These are phyloP conservation scores for Amanita polypyramis DNA, from an alignment of 768 basidiomycete species.

Conservation along the genomic window DNA sequence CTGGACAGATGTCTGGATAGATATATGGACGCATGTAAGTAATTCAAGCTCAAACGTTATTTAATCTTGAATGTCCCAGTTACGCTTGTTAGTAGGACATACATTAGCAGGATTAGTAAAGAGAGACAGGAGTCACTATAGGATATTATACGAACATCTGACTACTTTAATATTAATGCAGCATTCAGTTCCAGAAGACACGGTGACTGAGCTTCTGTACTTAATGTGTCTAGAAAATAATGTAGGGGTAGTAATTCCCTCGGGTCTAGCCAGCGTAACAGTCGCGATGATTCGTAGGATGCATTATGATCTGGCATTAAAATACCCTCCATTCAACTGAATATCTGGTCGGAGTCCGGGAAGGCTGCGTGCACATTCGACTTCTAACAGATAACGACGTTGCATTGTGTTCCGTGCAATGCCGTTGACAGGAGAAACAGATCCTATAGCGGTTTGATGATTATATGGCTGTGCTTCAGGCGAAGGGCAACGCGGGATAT, in stretches of 20 bases:
- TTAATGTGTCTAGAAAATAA: too few species aligned
- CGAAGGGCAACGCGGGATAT: background rate
- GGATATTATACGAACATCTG: background rate
- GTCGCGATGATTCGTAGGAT: background rate
- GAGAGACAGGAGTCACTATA: conserved; percentile 30
- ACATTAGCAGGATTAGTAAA: conserved; percentile 44
- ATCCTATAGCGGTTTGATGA: background rate
- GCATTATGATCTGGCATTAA: background rate
- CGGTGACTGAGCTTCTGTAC: background rate
- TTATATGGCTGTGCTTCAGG: background rate
- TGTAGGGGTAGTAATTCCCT: background rate
- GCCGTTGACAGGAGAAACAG: too few species aligned
- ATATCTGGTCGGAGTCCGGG: conserved; percentile 2
- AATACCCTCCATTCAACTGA: background rate
- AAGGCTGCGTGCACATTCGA: conserved; percentile 12
- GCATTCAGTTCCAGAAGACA: background rate
- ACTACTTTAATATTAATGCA: background rate
- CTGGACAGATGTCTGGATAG: conserved; percentile 68
- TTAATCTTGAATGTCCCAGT: conserved; percentile 29
- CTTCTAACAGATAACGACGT: background rate
- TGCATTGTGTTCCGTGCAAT: background rate
- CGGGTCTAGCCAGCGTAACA: background rate
- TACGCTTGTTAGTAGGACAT: conserved; percentile 67
- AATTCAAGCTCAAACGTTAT: background rate
- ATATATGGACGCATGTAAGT: conserved; percentile 80